These are phyloP conservation scores for Bretziella fagacearum DNA, from an alignment of 2,329 filamentous ascomycete species.

Conservation along the genomic window DNA sequence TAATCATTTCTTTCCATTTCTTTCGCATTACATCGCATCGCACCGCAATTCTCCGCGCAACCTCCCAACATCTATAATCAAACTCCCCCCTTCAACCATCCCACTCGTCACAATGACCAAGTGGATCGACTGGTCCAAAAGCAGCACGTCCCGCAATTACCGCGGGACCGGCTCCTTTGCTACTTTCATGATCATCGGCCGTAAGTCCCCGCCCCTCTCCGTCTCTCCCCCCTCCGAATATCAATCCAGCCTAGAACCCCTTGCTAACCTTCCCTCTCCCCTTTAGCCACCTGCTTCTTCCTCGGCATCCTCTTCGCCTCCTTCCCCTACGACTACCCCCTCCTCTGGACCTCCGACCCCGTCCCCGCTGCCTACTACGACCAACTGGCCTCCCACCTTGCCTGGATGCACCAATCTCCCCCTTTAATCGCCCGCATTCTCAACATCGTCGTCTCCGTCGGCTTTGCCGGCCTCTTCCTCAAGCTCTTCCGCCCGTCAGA, in stretches of 20 bases:
- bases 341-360: slow-evolving; percentile 58
- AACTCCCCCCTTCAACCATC: too few species aligned
- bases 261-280: background rate
- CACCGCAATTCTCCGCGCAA: too few species aligned
- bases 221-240: slow-evolving; percentile 3
- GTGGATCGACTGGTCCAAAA: slow-evolving; percentile 39
- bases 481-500: slow-evolving; percentile 92
- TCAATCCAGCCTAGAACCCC: slow-evolving; percentile 11
- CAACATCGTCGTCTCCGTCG: slow-evolving; percentile 79
- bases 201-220: slow-evolving; percentile 37
- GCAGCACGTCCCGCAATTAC: slow-evolving; percentile 39
- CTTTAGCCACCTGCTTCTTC: slow-evolving; percentile 72
- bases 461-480: slow-evolving; percentile 71
- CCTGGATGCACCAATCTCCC: slow-evolving; percentile 79
- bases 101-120: slow-evolving; percentile 15
- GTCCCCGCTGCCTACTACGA: slow-evolving; percentile 55
- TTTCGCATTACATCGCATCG: too few species aligned
- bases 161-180: slow-evolving; percentile 59
- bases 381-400: slow-evolving; percentile 76
- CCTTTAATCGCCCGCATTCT: slow-evolving; percentile 85
- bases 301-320: slow-evolving; percentile 92
- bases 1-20: too few species aligned
- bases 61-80: too few species aligned
- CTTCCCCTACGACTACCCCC: slow-evolving; percentile 89
- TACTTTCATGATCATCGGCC: slow-evolving; percentile 90